Evolutionary conservation across 495 filamentous ascomycete species (phyloP), one percentile per base, ranked within the genome.

Genomic region (Hypomontagnella submonticulosa): DNA sequence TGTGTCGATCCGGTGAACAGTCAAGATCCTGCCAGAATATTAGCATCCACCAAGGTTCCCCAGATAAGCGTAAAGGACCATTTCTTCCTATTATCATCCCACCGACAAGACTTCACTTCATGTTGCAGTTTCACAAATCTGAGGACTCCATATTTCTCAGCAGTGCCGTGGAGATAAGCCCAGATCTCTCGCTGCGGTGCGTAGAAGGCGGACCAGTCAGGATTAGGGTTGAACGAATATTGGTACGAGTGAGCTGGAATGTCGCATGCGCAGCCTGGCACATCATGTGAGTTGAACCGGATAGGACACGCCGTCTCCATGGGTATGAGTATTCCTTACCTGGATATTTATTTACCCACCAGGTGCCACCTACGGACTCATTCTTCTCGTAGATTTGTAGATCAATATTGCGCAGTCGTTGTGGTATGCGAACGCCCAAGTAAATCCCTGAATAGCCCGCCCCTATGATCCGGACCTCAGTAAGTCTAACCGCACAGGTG

Each of bases 161-260:
- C 87, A 0, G 87, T 79, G 3, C 75, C 63, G 32, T 80, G 75
- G 4, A 90, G 79, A 61, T 90, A 90, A 53, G 83, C 77, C 48
- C 83, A 79, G 20, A 90, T 85, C 68, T 90, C 88, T 46, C 80
- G 79, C 53, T 88, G 87, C 0, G 87, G 86, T 0, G 88, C 84
- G 65, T 89, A 89, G 37, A 88, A 82, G 27, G 83, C 75, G 4
- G 85, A 83, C 88, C 89, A 90, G 67, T 82, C 73, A 8, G 85
- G 77, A 23, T 87, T 88, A 10, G 88, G 87, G 27, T 87, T 88
- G 61, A 90, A 90, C 4, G 85, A 84, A 67, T 85, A 90, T 59
- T 85, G 88, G 72, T 90, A 91, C 4, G 79, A 81, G 38, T 81
- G 78, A n/a, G 79, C 72, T 73, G 66, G 78, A 12, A 81, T 75